Base-by-base conservation (phyloP, 208 protist species). In the Leishmania aethiopica region DNA sequence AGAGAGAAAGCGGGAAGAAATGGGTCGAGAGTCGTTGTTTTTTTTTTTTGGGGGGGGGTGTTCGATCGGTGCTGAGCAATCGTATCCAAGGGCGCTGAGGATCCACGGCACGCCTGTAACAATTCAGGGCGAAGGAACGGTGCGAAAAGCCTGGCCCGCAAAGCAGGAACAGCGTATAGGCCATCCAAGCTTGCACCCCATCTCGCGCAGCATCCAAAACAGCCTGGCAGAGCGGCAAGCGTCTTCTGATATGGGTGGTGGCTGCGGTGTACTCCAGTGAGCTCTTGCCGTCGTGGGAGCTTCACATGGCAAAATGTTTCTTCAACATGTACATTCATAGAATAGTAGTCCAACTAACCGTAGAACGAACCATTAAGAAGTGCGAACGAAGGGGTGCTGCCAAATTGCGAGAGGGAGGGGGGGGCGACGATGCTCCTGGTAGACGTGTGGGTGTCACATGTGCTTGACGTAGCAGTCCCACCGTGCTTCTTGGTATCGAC, bases 351-450 rank as follows among this genome's bases (percentile, higher is more conserved):
- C 57, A 35, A 37, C 28, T 53, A 78, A 69, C 42, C 45, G 37
- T 77, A 69, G 17, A 77, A 53, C 28, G 37, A 62, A 37, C 42
- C 37, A 1, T 10, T 32, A 45, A 59, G 32, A 82, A 77, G 64
- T 59, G 57, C 28, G 51, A 74, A 17, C 70, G 70, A 74, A 74
- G 28, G 47, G 37, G 45, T 53, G 40, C 10, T 19, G 45, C 42
- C 70, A 74, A 32, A 22, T 45, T 74, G 28, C 47, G 28, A 32
- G 70, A 19, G 15, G 25, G 47, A 64, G 37, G 25, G 64, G 49
- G 40, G 15, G 84, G 55, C 47, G 75, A 77, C 37, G 45, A 49
- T 28, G 69, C 72, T 79, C 42, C 19, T 35, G 49, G 60, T 51
- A 47, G n/a, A 19, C n/a, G 78, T 45, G 59, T 51, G 25, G 47